phyloP scores from a whole-genome alignment of 352 stramenopile genomes.

The Globisporangium cystogenes region DNA sequence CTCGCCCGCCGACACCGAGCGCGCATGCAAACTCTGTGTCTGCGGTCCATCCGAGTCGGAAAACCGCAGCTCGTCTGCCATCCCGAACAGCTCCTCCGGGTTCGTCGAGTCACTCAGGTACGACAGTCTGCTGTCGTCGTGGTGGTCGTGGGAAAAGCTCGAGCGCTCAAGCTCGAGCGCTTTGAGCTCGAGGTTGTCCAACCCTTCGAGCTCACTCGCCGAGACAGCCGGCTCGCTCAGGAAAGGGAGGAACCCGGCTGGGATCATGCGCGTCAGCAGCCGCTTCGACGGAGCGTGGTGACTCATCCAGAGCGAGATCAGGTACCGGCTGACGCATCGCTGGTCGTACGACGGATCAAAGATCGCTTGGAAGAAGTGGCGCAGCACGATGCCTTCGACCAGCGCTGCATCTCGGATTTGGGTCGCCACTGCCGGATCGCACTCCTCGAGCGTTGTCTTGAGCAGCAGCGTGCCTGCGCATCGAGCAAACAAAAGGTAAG shows the following conservation, averaged over 20 bases:
- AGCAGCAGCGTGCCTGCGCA: slow-evolving; percentile 86
- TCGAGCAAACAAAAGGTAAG: slow-evolving; percentile 2
- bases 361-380: slow-evolving; percentile 91
- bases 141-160: slow-evolving; percentile 27
- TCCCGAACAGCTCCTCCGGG: not conserved
- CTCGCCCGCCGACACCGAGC: slow-evolving; percentile 7
- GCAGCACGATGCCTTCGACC: slow-evolving; percentile 89
- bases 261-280: slow-evolving; percentile 88
- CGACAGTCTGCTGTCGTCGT: slow-evolving; percentile 26
- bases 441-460: slow-evolving; percentile 89
- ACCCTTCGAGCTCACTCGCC: slow-evolving; percentile 68
- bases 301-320: slow-evolving; percentile 95
- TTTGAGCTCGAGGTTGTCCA: slow-evolving; percentile 85
- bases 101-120: slow-evolving; percentile 28
- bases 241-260: slow-evolving; percentile 82
- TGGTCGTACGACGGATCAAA: slow-evolving; percentile 92
- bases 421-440: slow-evolving; percentile 65
- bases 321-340: slow-evolving; percentile 90
- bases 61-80: slow-evolving; percentile 4
- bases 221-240: slow-evolving; percentile 85
- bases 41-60: slow-evolving; percentile 4
- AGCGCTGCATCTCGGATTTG: slow-evolving; percentile 91
- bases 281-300: slow-evolving; percentile 86
- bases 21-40: slow-evolving; percentile 4
- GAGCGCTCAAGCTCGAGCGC: slow-evolving; percentile 32